Evolutionary conservation across 495 filamentous ascomycete species (phyloP).

Genomic region (Parathielavia hyrcaniae): DNA sequence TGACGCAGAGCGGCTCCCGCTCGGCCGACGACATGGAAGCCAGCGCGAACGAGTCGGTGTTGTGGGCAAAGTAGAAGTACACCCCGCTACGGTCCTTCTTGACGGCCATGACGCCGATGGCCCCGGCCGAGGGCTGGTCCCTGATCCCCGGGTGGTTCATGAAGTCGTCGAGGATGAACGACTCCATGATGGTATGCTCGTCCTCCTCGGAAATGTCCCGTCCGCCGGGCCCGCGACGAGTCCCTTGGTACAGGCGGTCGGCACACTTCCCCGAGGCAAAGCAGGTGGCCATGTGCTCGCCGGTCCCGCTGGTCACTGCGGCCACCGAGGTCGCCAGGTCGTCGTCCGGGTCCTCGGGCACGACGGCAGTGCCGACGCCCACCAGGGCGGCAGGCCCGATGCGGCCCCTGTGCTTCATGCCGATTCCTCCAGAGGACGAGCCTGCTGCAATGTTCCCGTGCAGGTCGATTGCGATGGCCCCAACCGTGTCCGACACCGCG

Average conservation of each 20-base stretch:
- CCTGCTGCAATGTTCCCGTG: conserved; percentile 86
- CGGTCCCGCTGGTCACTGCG: conserved; percentile 83
- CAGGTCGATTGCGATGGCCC: conserved; percentile 83
- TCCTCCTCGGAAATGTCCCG: conserved; percentile 51
- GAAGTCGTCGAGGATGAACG: conserved; percentile 72
- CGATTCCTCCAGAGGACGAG: conserved; percentile 98
- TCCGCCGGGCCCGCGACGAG: conserved; percentile 53
- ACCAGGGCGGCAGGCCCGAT: conserved; percentile 89
- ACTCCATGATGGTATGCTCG: conserved; percentile 65
- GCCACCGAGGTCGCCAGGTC: conserved; percentile 59
- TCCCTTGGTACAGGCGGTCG: conserved; percentile 63
- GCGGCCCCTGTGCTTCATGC: conserved; percentile 91
- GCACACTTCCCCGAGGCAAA: conserved; percentile 75
- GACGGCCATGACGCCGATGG: conserved; percentile 76
- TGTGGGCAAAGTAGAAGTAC: conserved; percentile 82
- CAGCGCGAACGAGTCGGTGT: conserved; percentile 85
- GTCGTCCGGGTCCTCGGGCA: conserved; percentile 57
- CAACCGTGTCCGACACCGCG: conserved; percentile 83
- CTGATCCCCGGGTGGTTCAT: conserved; percentile 74
- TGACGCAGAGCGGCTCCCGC: conserved; percentile 62
- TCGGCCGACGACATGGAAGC: conserved; percentile 80
- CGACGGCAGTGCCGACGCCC: conserved; percentile 79
- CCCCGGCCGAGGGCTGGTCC: conserved; percentile 62
- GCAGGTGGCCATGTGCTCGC: conserved; percentile 94
- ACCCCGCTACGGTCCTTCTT: conserved; percentile 68